A percentile compares a stretch with the other conserved stretches of the same genome.
Conservation (phyloP, 1,284 basidiomycete species). For the Leccinum pachyderme region DNA sequence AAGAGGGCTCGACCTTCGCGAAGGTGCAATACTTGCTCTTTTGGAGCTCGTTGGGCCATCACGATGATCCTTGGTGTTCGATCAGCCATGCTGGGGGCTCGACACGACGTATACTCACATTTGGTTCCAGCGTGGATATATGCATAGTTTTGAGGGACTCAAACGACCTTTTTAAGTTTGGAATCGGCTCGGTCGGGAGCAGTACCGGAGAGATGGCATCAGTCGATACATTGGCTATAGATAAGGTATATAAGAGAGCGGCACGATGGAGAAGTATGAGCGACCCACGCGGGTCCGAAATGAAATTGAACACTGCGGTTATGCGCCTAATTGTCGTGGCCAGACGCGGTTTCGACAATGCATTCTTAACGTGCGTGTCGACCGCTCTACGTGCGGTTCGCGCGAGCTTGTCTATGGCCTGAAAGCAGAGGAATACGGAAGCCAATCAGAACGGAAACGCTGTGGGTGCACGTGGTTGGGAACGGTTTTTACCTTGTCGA, state of each 20-base stretch:
- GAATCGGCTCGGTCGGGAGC: slow-evolving; percentile 24
- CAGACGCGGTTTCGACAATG: slow-evolving; percentile 61
- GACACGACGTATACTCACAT: slow-evolving; percentile 17
- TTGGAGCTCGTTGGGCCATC: slow-evolving; percentile 6
- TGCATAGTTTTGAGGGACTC: slow-evolving; percentile 8
- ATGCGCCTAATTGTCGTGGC: slow-evolving; percentile 65
- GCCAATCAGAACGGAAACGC: slow-evolving; percentile 2
- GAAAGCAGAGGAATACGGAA: slow-evolving; percentile 4
- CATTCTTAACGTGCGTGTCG: slow-evolving; percentile 71
- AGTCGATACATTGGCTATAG: slow-evolving; percentile 44
- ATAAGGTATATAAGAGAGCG: slow-evolving; percentile 13
- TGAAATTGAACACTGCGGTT: slow-evolving; percentile 66
- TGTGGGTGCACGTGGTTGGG: slow-evolving; percentile 5
- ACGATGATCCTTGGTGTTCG: slow-evolving; percentile 16
- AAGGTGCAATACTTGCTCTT: not conserved
- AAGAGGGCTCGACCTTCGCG: slow-evolving; percentile 13
- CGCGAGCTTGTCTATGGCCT: slow-evolving; percentile 69
- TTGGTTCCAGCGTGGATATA: slow-evolving; percentile 5
- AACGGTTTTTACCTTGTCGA: slow-evolving; percentile 57
- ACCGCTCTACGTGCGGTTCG: slow-evolving; percentile 61
- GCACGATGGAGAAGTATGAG: not conserved
- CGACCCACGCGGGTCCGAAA: slow-evolving; percentile 58
- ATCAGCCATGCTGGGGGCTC: slow-evolving; percentile 11
- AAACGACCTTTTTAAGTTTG: slow-evolving; percentile 14
- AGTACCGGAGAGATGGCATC: slow-evolving; percentile 39